These are phyloP conservation scores for Botrytis tulipae DNA, from an alignment of 2,329 filamentous ascomycete genomes.

Conservation along the genomic window DNA sequence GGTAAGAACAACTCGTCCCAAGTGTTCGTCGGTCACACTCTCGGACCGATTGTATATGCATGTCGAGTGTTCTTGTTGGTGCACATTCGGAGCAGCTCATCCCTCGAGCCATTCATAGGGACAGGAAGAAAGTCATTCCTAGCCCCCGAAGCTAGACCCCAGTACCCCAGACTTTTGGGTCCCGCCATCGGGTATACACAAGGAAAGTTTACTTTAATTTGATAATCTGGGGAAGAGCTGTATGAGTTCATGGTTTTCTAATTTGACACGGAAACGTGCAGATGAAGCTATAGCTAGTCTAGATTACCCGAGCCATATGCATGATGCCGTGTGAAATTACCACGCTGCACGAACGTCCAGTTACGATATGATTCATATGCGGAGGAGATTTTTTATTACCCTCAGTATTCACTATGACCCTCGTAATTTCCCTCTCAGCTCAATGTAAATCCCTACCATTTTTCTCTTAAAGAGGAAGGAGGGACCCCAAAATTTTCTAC, in stretches of 20 bases:
- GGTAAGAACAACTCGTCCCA: background rate
- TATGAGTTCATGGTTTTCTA: background rate
- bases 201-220: background rate
- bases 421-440: background rate
- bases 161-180: background rate
- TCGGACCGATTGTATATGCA: conserved; percentile 20
- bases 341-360: background rate
- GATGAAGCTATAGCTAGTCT: conserved; percentile 9
- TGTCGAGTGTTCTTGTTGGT: background rate
- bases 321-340: conserved; percentile 18
- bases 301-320: conserved; percentile 10
- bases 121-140: background rate
- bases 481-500: background rate
- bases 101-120: background rate
- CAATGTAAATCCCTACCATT: background rate
- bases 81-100: background rate
- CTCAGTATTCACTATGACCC: background rate
- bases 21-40: conserved; percentile 3
- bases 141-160: background rate
- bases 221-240: conserved; percentile 13
- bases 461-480: background rate
- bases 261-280: background rate
- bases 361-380: background rate
- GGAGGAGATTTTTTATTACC: background rate
- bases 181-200: background rate